Evolutionary conservation across 768 basidiomycete genomes (phyloP), one percentile per base, ranked within the genome.

Genomic region (Kondoa malvinella): DNA sequence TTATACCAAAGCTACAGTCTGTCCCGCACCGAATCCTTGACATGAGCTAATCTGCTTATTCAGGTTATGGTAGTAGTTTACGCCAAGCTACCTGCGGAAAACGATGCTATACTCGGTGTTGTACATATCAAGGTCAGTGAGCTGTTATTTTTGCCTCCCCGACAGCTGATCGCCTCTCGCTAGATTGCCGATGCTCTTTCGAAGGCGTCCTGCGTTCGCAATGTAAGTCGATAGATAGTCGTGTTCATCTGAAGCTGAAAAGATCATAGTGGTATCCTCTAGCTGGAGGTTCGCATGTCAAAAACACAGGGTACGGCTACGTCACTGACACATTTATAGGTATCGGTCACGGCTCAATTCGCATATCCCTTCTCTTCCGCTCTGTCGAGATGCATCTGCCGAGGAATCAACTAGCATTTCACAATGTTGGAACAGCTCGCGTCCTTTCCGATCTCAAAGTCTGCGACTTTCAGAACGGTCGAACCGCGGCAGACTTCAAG

Each of bases 251-350:
- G n/a, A n/a, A n/a, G n/a, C n/a, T n/a, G n/a, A n/a, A n/a, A n/a
- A n/a, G n/a, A n/a, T n/a, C n/a, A n/a, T n/a, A n/a, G n/a, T n/a
- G n/a, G n/a, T n/a, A n/a, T n/a, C n/a, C n/a, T n/a, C n/a, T n/a
- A n/a, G n/a, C n/a, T n/a, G n/a, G n/a, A n/a, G n/a, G n/a, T n/a
- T n/a, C n/a, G n/a, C n/a, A n/a, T n/a, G n/a, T n/a, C n/a, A n/a
- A n/a, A n/a, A n/a, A n/a, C n/a, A n/a, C n/a, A n/a, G n/a, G n/a
- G n/a, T n/a, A n/a, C n/a, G n/a, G n/a, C n/a, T n/a, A n/a, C 60
- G 78, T 82, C 1, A 83, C 83, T 73, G 83, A 86, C 12, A 78
- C 88, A 17, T 81, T 83, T 31, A 84, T 86, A 29, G 87, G 87
- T 3, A 80, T 86, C 40, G 87, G 86, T 29, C 81, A 80, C 67